A percentile compares a stretch with the other conserved stretches of the same genome.
These are phyloP conservation scores for Vanderwaltozyma verrucispora DNA, from an alignment of 805 yeast species.

Conservation along the genomic window DNA sequence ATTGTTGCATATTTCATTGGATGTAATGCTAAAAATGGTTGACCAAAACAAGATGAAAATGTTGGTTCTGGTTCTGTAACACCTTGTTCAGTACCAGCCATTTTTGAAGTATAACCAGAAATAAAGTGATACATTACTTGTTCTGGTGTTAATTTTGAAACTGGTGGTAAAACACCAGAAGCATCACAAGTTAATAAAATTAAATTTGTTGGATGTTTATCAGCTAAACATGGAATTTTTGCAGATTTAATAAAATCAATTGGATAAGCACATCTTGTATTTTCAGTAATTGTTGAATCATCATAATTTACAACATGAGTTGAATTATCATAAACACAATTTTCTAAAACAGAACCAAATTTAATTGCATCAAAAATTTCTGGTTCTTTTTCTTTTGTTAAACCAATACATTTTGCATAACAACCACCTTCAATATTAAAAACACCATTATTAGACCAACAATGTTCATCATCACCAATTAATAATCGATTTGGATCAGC, in stretches of 20 bases:
- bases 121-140: constrained; percentile 99
- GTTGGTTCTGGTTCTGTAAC: constrained; percentile 97
- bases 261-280: constrained; percentile 98
- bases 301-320: constrained; percentile 80
- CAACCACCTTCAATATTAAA: constrained; percentile 99
- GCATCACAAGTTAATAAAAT: constrained; percentile 94
- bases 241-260: constrained; percentile 95
- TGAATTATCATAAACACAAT: constrained; percentile 72
- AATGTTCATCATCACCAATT: constrained; percentile 98
- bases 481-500: constrained; percentile 91
- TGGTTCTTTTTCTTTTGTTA: constrained; percentile 88
- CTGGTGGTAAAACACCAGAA: constrained; percentile 95
- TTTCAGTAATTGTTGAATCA: constrained; percentile 79
- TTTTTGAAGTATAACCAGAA: constrained; percentile 96
- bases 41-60: constrained; percentile 97
- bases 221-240: constrained; percentile 86
- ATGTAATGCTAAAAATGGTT: constrained; percentile 95
- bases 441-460: constrained; percentile 98
- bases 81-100: constrained; percentile 99
- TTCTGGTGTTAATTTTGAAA: constrained; percentile 82
- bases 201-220: constrained; percentile 85
- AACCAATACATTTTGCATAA: constrained; percentile 93
- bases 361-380: constrained; percentile 92
- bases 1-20: constrained; percentile 98
- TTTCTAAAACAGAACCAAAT: constrained; percentile 92